Base-by-base conservation (phyloP, 2,329 filamentous ascomycete species). In the Volutella citrinella region DNA sequence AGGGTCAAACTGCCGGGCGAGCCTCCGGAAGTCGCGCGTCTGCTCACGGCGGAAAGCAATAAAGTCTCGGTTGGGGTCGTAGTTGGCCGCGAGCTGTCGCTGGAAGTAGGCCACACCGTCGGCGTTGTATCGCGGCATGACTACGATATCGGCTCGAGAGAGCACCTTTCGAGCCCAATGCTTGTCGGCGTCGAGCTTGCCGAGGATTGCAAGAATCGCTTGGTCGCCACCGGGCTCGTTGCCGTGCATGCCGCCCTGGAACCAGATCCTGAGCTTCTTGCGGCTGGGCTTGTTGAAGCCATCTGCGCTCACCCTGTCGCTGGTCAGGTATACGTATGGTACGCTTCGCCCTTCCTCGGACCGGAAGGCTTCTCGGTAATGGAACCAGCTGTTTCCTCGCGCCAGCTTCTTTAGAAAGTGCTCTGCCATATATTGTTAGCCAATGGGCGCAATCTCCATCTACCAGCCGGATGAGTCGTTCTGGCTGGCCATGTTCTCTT, bases 91-190 rank as follows among this genome's bases (percentile, higher is more conserved):
- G 1, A 60, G 32, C 1, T 34, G 40, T 3, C 57, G 51, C 42
- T 60, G 57, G 37, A 60, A 60, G 35, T 60, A 60, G 15, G 45
- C 53, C 4, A 58, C 52, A 3, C 57, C 57, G n/a, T 60, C 57
- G 1, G 56, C 54, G 19, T 60, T 60, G 16, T 60, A 60, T 0
- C 57, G 46, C 0, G 55, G 57, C 6, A 60, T 24, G 10, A 60
- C 27, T 10, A 60, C 29, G 2, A 60, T 48, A 6, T 60, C 57
- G 1, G 55, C 36, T 4, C 54, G 48, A 12, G 50, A 38, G 1
- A 60, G 51, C 0, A 60, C 24, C 4, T 43, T 48, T 0, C 40
- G 21, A 1, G 57, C 55, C 57, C 57, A 60, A 9, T 49, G 45
- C 0, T 47, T 32, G 3, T 60, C 42, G 17, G 43, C 48, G 13